A percentile compares a stretch with the other conserved stretches of the same genome.
Evolutionary conservation across 2,329 filamentous ascomycete genomes (phyloP).

Genomic region (Aspergillus tamarii): DNA sequence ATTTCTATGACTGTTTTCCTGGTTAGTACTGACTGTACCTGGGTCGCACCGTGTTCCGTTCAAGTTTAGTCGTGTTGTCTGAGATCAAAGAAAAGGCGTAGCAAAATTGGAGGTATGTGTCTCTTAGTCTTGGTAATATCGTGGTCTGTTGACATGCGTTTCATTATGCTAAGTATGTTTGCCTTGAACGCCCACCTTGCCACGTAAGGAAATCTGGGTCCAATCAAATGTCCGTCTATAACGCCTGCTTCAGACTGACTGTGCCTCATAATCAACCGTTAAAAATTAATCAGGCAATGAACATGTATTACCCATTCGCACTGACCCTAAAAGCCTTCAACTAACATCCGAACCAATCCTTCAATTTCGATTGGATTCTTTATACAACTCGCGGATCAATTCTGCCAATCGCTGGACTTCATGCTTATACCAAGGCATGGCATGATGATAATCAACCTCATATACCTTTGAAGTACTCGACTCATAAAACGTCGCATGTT

Average conservation of each 20-base stretch:
- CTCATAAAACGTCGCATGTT: conserved; percentile 21
- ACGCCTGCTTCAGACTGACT: neutral
- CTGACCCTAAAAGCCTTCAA: neutral
- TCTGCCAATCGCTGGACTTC: conserved; percentile 22
- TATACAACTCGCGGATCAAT: conserved; percentile 18
- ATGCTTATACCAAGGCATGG: conserved; percentile 27
- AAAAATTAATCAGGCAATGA: neutral
- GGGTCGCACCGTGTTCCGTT: too few relatives aligned
- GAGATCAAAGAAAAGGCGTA: too few relatives aligned
- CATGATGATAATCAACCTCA: conserved; percentile 29
- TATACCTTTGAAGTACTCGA: conserved; percentile 12
- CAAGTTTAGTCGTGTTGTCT: too few relatives aligned
- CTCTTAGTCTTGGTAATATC: too few relatives aligned
- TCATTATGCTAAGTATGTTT: neutral
- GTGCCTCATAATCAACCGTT: neutral
- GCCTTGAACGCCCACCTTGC: too few relatives aligned
- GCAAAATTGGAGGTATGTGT: too few relatives aligned
- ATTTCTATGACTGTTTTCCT: too few relatives aligned
- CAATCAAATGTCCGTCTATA: neutral
- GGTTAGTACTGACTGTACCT: too few relatives aligned
- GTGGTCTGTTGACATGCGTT: neutral
- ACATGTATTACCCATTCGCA: neutral
- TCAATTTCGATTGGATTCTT: neutral
- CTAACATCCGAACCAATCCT: neutral
- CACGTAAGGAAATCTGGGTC: neutral